Conservation (phyloP, 2,329 filamentous ascomycete genomes). For the Neonectria sp. region DNA sequence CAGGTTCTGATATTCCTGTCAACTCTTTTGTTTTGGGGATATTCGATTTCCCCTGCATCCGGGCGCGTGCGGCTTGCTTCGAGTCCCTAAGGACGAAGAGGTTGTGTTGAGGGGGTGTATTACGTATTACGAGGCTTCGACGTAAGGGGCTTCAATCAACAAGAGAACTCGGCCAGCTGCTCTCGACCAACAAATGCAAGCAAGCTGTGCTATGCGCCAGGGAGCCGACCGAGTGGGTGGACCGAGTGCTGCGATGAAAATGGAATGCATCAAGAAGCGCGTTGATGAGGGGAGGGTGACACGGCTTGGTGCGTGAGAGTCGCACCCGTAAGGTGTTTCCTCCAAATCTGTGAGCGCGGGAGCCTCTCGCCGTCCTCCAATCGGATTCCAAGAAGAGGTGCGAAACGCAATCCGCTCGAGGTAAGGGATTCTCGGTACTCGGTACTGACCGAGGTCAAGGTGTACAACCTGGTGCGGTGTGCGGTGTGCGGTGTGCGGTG, state of each 20-base stretch:
- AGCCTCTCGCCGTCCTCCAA: not conserved
- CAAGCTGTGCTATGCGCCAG: not conserved
- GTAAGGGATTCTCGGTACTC: not conserved
- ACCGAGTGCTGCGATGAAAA: not conserved
- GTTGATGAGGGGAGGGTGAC: not conserved
- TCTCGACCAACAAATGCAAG: not conserved
- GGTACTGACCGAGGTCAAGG: conserved; percentile 1
- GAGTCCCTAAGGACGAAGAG: not conserved
- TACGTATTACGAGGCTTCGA: conserved; percentile 2
- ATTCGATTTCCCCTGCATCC: not conserved
- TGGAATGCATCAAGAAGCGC: not conserved
- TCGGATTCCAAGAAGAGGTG: not conserved
- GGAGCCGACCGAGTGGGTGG: not conserved
- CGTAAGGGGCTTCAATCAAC: not conserved
- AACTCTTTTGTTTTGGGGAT: not conserved
- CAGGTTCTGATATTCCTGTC: no score
- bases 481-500: not conserved
- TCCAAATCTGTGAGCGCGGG: not conserved
- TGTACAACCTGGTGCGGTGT: not conserved
- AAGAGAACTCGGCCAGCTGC: not conserved
- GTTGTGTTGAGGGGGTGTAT: not conserved
- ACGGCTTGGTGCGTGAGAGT: not conserved
- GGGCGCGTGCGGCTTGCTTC: not conserved
- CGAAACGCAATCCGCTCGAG: not conserved
- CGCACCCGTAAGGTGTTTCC: not conserved